Percentiles rank a stretch among this genome's conserved stretches.
Conservation (phyloP, 345 rosid genomes). For the Corchorus capsularis region DNA sequence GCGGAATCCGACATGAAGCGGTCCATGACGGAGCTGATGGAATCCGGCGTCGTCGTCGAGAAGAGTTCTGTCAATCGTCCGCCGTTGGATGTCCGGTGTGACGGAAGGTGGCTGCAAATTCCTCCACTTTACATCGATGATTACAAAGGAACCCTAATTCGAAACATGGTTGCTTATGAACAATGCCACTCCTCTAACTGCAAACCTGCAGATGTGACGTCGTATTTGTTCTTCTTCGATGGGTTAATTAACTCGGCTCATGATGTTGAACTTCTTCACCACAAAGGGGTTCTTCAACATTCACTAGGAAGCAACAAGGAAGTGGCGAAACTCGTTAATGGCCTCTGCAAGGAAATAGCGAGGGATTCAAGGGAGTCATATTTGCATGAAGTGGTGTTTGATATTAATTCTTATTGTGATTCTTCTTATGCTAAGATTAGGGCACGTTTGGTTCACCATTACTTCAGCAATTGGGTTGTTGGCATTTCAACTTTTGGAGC, state of each 20-base stretch:
- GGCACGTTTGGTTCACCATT: slow-evolving; percentile 27
- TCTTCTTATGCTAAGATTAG: slow-evolving; percentile 8
- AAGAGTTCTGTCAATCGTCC: slow-evolving; percentile 1
- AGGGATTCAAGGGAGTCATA: slow-evolving; percentile 22
- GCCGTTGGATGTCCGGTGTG: slow-evolving; percentile 24
- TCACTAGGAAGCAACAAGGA: slow-evolving; percentile 34
- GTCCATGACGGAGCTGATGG: slow-evolving; percentile 24
- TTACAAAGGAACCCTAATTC: slow-evolving; percentile 29
- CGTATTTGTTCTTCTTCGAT: slow-evolving; percentile 34
- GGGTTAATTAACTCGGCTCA: slow-evolving; percentile 31
- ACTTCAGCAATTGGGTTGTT: slow-evolving; percentile 33
- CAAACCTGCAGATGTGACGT: slow-evolving; percentile 29
- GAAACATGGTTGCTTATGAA: slow-evolving; percentile 40
- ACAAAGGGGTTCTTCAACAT: slow-evolving; percentile 30
- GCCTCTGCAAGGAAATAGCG: slow-evolving; percentile 29
- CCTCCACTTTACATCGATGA: slow-evolving; percentile 35
- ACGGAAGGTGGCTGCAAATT: slow-evolving; percentile 23
- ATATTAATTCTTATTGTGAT: slow-evolving; percentile 11
- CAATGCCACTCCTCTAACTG: slow-evolving; percentile 29
- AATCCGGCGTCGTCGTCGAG: slow-evolving; percentile 24
- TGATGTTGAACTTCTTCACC: slow-evolving; percentile 31
- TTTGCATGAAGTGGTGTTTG: slow-evolving; percentile 20
- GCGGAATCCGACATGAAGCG: slow-evolving; percentile 15
- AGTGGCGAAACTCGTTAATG: slow-evolving; percentile 31
- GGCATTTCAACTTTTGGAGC: slow-evolving; percentile 31